Evolutionary conservation across 768 basidiomycete genomes (phyloP), one percentile per base, ranked within the genome.

Genomic region (Boletus vermiculosoides): DNA sequence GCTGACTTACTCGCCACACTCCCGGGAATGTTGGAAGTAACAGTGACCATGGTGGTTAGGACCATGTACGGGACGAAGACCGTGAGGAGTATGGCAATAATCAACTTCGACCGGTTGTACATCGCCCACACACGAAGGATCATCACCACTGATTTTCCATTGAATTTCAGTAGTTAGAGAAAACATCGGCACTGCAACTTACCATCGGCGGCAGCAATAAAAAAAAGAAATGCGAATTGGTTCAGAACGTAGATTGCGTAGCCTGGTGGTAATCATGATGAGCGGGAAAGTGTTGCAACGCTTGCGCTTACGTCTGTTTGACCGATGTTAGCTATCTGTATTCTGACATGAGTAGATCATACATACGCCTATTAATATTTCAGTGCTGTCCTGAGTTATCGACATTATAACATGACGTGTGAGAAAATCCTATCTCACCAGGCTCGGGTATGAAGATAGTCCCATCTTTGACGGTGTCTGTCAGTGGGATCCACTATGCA

Each of bases 121-220:
- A 62, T 45, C 28, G 57, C 56, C 41, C 46, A 58, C n/a, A 58
- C 58, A 11, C 56, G 56, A 22, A 59, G 50, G 15, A 62, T 25
- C 59, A 62, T 62, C 16, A 50, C 20, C 44, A 45, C 58, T 59
- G 25, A 30, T 12, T 36, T 20, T 31, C 13, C 45, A 12, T 31
- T 41, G n/a, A 30, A 23, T 25, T 23, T 46, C 18, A 31, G 23
- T 22, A 30, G 20, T n/a, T 15, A 37, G 7, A 41, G 13, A 16
- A 11, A 30, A 23, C 33, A n/a, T 30, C 4, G 8, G 28, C 5
- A 36, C 45, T 9, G 18, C 20, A 41, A 47, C 60, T 48, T 31
- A 61, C 60, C 0, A 33, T 62, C 25, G 4, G 51, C 42, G 9
- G 60, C 54, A 18, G 31, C 50, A 5, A 62, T 34, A 46, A 61